Conservation (phyloP, 176 grass and related monocot species). For the Hyparrhenia diplandra region DNA sequence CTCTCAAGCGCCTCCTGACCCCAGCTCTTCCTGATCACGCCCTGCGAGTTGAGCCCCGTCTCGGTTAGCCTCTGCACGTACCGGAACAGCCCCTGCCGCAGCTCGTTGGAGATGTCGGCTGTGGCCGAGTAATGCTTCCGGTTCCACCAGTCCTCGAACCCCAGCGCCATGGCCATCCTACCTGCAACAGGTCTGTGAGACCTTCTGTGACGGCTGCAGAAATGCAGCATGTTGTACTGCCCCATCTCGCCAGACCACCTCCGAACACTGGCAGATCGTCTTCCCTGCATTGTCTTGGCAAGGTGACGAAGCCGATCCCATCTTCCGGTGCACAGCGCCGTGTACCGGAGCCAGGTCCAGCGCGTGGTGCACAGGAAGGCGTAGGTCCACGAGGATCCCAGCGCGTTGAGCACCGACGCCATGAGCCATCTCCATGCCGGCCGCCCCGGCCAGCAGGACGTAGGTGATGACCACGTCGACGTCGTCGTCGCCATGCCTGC, state of each 20-base stretch:
- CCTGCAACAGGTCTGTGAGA: neutral
- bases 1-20: neutral
- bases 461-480: constrained; percentile 42
- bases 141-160: neutral
- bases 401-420: neutral
- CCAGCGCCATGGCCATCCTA: neutral
- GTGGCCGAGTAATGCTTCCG: neutral
- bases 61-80: neutral
- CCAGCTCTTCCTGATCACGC: constrained; percentile 18
- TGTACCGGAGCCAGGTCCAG: constrained; percentile 20
- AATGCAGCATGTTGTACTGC: constrained; percentile 22
- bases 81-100: neutral
- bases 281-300: neutral
- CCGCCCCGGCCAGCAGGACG: constrained; percentile 34
- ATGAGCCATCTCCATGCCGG: neutral
- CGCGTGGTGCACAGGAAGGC: constrained; percentile 5
- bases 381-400: constrained; percentile 1
- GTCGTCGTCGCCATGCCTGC: neutral
- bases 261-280: neutral
- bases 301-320: constrained; percentile 6
- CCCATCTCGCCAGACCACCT: constrained; percentile 12
- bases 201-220: neutral
- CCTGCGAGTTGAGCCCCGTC: neutral
- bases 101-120: neutral
- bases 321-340: neutral